Evolutionary conservation across 2,329 filamentous ascomycete species (phyloP), one percentile per base, ranked within the genome.

Genomic region (Fusarium buharicum): DNA sequence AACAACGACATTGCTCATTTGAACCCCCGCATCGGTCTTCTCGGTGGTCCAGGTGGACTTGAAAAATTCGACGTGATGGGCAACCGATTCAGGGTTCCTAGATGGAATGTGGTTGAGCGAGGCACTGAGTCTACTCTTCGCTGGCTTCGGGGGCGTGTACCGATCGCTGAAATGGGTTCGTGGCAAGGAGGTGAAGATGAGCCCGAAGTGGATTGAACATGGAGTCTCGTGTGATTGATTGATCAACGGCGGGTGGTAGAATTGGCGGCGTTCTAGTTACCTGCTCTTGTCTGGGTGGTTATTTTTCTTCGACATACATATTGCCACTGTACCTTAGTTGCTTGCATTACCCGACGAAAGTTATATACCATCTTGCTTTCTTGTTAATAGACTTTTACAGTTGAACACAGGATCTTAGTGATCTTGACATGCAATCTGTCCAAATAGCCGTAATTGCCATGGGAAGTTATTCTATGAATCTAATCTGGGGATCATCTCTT

Each of bases 1-100:
- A 93, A 92, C 75, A 98, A 98, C 71, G 90, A 94, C 46, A 92
- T 98, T 61, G 85, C 85, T n/a, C 85, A 86, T 41, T 79, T 98
- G 13, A 91, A 95, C 58, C 90, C 93, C 0, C 86, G 89, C 8
- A 82, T 98, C 11, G 94, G 94, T 1, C 79, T 96, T 12, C 80
- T 96, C 0, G 88, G 89, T 20, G 89, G 88, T 2, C 81, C 74
- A 5, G 81, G 82, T 3, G 78, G 87, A 68, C 62, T 86, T 77
- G 79, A 90, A 81, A 75, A 84, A 50, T 79, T 97, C 10, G 90
- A 96, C 43, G 90, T 97, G 4, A 86, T 85, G 24, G 93, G 93
- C 0, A 98, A 98, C 73, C 84, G 88, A 28, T 98, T 98, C 77
- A 84, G 92, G 28, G 92, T 97, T 28, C 94, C 94, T 1, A 86